Conservation (phyloP, 2,329 filamentous ascomycete species). For the Taxawa tesnikishii region DNA sequence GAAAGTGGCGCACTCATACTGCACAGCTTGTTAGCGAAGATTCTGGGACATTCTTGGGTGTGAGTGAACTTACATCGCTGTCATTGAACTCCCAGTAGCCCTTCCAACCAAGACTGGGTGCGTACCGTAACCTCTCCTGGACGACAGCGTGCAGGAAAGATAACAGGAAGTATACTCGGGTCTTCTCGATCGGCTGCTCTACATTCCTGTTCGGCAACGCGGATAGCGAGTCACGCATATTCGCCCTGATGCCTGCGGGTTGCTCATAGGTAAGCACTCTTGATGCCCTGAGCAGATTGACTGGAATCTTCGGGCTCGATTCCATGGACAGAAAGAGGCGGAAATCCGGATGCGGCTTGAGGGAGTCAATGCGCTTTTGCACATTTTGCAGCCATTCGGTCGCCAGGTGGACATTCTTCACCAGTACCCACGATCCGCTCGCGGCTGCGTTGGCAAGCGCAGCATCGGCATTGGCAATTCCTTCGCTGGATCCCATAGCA, state of each 20-base stretch:
- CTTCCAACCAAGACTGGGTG: slow-evolving; percentile 90
- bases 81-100: slow-evolving; percentile 99
- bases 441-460: slow-evolving; percentile 88
- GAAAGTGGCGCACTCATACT: slow-evolving; percentile 95
- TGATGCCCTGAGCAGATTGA: slow-evolving; percentile 86
- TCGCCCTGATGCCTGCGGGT: slow-evolving; percentile 87
- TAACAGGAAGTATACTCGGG: slow-evolving; percentile 77
- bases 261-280: slow-evolving; percentile 97
- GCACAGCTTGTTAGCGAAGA: slow-evolving; percentile 17
- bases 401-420: slow-evolving; percentile 97
- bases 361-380: slow-evolving; percentile 89
- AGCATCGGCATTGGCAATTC: slow-evolving; percentile 83
- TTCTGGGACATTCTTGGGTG: slow-evolving; percentile 3
- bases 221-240: slow-evolving; percentile 96
- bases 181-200: slow-evolving; percentile 71
- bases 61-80: slow-evolving; percentile 67
- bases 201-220: slow-evolving; percentile 43
- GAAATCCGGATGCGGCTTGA: slow-evolving; percentile 90
- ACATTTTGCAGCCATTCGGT: slow-evolving; percentile 94
- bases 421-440: slow-evolving; percentile 85
- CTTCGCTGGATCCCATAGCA: slow-evolving; percentile 97
- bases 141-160: slow-evolving; percentile 93
- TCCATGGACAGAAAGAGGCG: slow-evolving; percentile 97
- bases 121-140: slow-evolving; percentile 88
- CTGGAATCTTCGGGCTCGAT: slow-evolving; percentile 88